Percentiles rank a stretch among this genome's conserved stretches.
These are phyloP conservation scores for Globisporangium rhizosaccharum DNA, from an alignment of 352 stramenopile species.

Conservation along the genomic window DNA sequence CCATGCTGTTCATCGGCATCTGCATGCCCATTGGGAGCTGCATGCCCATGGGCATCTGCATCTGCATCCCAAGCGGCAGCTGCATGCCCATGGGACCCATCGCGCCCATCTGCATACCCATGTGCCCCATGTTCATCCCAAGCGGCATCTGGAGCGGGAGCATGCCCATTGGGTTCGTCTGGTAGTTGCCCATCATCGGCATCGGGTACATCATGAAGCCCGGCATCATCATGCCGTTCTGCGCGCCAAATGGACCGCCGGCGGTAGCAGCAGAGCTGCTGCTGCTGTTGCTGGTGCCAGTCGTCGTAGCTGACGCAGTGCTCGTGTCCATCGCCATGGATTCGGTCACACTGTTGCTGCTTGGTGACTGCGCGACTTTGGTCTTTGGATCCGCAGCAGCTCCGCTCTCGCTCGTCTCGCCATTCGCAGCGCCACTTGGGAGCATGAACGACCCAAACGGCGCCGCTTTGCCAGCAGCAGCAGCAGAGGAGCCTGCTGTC, in stretches of 20 bases:
- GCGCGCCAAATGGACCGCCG: slow-evolving; percentile 9
- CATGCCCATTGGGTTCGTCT: slow-evolving; percentile 27
- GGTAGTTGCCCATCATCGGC: slow-evolving; percentile 69
- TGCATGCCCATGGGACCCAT: slow-evolving; percentile 33
- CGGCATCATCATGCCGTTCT: slow-evolving; percentile 69
- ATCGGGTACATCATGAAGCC: slow-evolving; percentile 82
- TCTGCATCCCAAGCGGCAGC: slow-evolving; percentile 17
- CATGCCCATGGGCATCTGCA: background rate
- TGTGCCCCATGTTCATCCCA: slow-evolving; percentile 23
- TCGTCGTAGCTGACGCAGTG: background rate
- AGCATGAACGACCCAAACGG: slow-evolving; percentile 8
- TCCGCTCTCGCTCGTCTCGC: background rate
- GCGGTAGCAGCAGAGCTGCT: slow-evolving; percentile 1
- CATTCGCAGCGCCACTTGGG: background rate
- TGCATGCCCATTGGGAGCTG: slow-evolving; percentile 1
- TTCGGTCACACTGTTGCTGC: too few relatives aligned
- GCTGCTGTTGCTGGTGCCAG: slow-evolving; percentile 10
- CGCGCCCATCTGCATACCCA: slow-evolving; percentile 20
- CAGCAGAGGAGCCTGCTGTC: background rate
- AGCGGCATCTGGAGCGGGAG: slow-evolving; percentile 42
- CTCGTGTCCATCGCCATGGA: slow-evolving; percentile 11
- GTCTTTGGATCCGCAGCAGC: slow-evolving; percentile 4
- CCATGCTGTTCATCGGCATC: background rate
- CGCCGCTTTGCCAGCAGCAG: background rate
- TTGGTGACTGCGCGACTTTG: background rate